A percentile compares a stretch with the other conserved stretches of the same genome.
Evolutionary conservation across 768 basidiomycete genomes (phyloP).

Genomic region (Termitomyces titanicus): DNA sequence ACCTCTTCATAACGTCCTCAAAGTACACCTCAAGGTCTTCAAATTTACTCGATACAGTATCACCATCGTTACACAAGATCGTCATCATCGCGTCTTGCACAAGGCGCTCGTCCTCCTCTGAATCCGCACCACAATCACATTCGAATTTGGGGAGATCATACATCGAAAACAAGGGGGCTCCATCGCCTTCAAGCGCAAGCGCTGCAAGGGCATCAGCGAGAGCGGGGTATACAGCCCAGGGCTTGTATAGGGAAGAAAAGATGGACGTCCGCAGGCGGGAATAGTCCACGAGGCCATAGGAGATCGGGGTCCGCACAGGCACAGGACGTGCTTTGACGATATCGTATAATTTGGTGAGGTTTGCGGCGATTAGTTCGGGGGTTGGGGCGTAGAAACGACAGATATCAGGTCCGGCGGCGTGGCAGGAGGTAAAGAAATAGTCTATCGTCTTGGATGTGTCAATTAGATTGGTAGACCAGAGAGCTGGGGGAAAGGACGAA

Average conservation of each 20-base stretch:
- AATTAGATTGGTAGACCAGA: conserved; percentile 31
- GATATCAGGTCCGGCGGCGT: conserved; percentile 28
- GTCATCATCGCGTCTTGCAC: conserved; percentile 18
- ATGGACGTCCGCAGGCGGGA: conserved; percentile 22
- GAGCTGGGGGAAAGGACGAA: conserved; percentile 16
- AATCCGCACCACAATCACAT: conserved; percentile 25
- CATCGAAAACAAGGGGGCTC: conserved; percentile 20
- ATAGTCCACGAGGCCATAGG: conserved; percentile 37
- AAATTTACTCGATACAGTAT: conserved; percentile 23
- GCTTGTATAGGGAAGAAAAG: conserved; percentile 32
- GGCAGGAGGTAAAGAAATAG: conserved; percentile 33
- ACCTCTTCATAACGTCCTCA: conserved; percentile 18
- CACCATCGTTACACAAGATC: conserved; percentile 34
- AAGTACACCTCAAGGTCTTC: conserved; percentile 26
- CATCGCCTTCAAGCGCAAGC: conserved; percentile 30
- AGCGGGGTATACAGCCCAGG: conserved; percentile 27
- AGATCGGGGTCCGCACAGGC: conserved; percentile 24
- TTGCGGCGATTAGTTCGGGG: conserved; percentile 27
- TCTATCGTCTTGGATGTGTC: conserved; percentile 34
- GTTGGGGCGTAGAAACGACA: conserved; percentile 38
- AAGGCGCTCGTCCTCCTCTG: background rate
- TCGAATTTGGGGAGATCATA: conserved; percentile 18
- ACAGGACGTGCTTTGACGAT: conserved; percentile 28
- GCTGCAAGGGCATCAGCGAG: conserved; percentile 34
- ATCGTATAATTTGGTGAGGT: conserved; percentile 31